phyloP scores from a whole-genome alignment of 1,284 basidiomycete species.

The Agroathelia rolfsii region DNA sequence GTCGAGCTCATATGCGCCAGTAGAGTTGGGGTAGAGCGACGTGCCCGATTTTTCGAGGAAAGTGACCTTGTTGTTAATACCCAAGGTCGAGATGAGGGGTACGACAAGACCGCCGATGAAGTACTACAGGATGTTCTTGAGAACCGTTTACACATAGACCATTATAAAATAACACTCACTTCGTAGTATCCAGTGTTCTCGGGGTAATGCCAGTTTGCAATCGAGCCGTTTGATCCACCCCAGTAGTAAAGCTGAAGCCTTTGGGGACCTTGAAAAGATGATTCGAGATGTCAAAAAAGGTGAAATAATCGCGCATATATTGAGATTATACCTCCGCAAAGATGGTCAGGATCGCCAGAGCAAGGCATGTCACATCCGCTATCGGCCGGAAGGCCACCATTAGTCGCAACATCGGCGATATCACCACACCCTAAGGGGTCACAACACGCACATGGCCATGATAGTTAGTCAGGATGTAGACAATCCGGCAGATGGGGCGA shows the following conservation, averaged over 20 bases:
- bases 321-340: conserved; percentile 55
- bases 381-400: conserved; percentile 34
- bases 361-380: conserved; percentile 50
- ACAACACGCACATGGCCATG: not conserved
- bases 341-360: conserved; percentile 54
- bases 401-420: conserved; percentile 35
- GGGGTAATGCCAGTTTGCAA: conserved; percentile 56
- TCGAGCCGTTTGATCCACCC: conserved; percentile 41
- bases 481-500: not conserved
- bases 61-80: conserved; percentile 67
- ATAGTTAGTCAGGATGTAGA: not conserved
- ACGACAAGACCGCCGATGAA: conserved; percentile 54
- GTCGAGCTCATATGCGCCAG: conserved; percentile 71
- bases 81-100: conserved; percentile 62
- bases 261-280: no score
- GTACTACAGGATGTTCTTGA: conserved; percentile 37
- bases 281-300: no score
- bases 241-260: conserved; percentile 49
- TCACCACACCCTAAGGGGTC: conserved; percentile 63
- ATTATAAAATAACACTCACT: conserved; percentile 26
- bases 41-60: conserved; percentile 62
- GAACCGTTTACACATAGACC: no score
- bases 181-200: conserved; percentile 56
- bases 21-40: conserved; percentile 48
- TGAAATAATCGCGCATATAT: no score